A percentile compares a stretch with the other conserved stretches of the same genome.
These are phyloP conservation scores for Capronia coronata DNA, from an alignment of 2,329 filamentous ascomycete genomes.

Conservation along the genomic window DNA sequence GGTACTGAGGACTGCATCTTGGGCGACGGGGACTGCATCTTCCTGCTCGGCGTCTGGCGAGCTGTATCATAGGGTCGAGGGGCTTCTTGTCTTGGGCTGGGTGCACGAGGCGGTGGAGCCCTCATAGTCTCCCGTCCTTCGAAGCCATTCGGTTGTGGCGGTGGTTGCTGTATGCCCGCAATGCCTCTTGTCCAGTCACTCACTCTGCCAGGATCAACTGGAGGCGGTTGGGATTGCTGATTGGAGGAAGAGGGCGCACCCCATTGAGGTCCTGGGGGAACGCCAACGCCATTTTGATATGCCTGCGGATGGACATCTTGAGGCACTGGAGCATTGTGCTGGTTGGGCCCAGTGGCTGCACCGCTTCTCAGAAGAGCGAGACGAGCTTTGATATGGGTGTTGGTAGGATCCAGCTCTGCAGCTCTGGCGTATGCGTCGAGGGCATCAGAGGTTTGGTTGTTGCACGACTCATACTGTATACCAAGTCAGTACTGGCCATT, in stretches of 20 bases:
- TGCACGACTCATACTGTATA: conserved; percentile 86
- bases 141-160: conserved; percentile 64
- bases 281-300: conserved; percentile 78
- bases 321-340: conserved; percentile 73
- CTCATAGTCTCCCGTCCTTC: conserved; percentile 70
- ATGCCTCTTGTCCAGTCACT: conserved; percentile 60
- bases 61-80: conserved; percentile 62
- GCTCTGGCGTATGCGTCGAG: conserved; percentile 92
- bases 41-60: conserved; percentile 47
- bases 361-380: conserved; percentile 82
- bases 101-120: conserved; percentile 62
- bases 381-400: conserved; percentile 93
- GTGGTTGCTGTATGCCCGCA: conserved; percentile 65
- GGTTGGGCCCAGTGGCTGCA: conserved; percentile 65
- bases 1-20: conserved; percentile 51
- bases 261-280: conserved; percentile 84
- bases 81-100: conserved; percentile 68
- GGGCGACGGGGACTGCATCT: conserved; percentile 53
- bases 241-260: conserved; percentile 58
- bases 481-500: conserved; percentile 30
- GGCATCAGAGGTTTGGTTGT: conserved; percentile 96
- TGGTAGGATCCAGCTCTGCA: conserved; percentile 84
- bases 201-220: conserved; percentile 51
- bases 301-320: conserved; percentile 94
- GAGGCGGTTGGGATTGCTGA: conserved; percentile 35